These are phyloP conservation scores for Corymbia citriodora DNA, from an alignment of 441 rosid genomes.

Conservation along the genomic window DNA sequence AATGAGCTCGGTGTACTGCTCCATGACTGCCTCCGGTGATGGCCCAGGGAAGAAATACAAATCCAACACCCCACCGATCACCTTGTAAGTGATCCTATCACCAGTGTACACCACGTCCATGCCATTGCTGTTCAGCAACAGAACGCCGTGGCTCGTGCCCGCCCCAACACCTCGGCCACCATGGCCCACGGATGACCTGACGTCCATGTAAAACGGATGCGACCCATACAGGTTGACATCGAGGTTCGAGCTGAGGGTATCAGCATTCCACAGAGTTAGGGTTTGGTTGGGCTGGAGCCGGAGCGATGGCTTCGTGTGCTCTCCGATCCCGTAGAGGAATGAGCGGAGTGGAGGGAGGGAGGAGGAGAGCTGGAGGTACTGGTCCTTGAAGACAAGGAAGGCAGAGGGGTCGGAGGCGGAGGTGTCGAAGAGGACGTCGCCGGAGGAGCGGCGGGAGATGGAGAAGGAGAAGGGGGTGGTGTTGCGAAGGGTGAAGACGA, in stretches of 20 bases:
- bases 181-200: conserved; percentile 24
- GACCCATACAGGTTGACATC: conserved; percentile 69
- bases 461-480: conserved; percentile 64
- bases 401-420: conserved; percentile 28
- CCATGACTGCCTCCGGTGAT: conserved; percentile 41
- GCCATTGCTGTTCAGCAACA: conserved; percentile 72
- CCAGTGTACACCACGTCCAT: conserved; percentile 65
- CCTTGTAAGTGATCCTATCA: conserved; percentile 49
- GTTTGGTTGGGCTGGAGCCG: conserved; percentile 27
- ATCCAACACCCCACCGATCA: conserved; percentile 65
- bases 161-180: background rate
- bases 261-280: conserved; percentile 66
- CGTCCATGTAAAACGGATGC: conserved; percentile 70
- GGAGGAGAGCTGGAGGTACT: conserved; percentile 63
- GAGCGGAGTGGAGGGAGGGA: conserved; percentile 44
- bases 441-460: conserved; percentile 46
- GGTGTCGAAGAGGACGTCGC: conserved; percentile 56
- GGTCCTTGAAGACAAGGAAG: conserved; percentile 62
- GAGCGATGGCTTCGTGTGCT: conserved; percentile 60
- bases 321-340: conserved; percentile 64
- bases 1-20: conserved; percentile 65
- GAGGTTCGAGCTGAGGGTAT: conserved; percentile 19
- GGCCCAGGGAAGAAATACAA: conserved; percentile 57
- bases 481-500: conserved; percentile 50
- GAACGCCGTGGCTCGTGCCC: conserved; percentile 54